phyloP scores from a whole-genome alignment of 2,329 filamentous ascomycete genomes.

The Aureobasidium vineae region DNA sequence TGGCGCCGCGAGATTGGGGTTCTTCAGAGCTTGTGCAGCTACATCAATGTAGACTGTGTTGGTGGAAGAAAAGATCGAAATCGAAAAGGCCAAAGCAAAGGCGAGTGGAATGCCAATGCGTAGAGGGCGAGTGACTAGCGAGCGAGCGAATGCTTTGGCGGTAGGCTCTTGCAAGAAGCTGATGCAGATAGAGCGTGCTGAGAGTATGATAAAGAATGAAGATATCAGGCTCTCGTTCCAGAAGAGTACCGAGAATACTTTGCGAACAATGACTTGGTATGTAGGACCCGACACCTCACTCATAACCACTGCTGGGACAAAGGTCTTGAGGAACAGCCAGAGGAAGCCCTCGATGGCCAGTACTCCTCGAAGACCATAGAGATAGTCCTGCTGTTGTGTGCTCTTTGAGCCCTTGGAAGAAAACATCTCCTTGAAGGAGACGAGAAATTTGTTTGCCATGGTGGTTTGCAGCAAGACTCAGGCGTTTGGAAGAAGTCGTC shows the following conservation, averaged over 20 bases:
- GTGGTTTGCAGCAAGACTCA: background rate
- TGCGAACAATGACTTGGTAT: conserved; percentile 46
- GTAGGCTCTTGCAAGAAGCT: conserved; percentile 44
- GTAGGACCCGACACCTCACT: conserved; percentile 40
- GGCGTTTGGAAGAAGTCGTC: background rate
- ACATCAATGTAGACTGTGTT: conserved; percentile 40
- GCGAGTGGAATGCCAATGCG: conserved; percentile 46
- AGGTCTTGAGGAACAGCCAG: conserved; percentile 48
- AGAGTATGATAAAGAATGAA: conserved; percentile 49
- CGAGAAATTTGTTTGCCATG: conserved; percentile 5
- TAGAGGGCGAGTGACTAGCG: conserved; percentile 45
- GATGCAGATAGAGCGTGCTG: conserved; percentile 46
- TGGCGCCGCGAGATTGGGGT: conserved; percentile 39
- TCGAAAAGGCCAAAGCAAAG: conserved; percentile 43
- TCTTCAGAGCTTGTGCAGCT: conserved; percentile 42
- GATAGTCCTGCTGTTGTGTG: conserved; percentile 34
- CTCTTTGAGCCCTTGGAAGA: background rate
- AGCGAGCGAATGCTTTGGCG: conserved; percentile 41
- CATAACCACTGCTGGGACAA: conserved; percentile 46
- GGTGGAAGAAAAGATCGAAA: conserved; percentile 39
- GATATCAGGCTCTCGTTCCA: conserved; percentile 50
- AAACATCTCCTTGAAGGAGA: background rate
- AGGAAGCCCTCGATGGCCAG: conserved; percentile 46
- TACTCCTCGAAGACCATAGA: conserved; percentile 48
- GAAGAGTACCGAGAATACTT: conserved; percentile 47